Conservation (phyloP, 192 early-diverging fungal genomes). For the Geosiphon pyriformis region DNA sequence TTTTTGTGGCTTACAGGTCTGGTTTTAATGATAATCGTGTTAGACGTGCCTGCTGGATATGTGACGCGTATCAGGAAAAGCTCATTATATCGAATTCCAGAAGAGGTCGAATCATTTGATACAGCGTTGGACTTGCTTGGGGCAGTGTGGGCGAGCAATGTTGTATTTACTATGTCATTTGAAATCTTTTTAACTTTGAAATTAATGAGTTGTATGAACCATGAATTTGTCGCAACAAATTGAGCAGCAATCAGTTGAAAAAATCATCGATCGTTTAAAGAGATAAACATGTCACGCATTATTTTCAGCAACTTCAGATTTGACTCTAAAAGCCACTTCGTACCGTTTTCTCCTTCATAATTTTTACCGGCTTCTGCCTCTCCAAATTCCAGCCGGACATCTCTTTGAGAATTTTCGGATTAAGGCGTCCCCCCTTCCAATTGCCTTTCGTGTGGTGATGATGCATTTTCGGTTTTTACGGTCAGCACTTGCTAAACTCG, state of each 20-base stretch:
- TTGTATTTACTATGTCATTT: no score
- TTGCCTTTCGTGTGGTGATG: slow-evolving; percentile 1
- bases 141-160: slow-evolving; percentile 19
- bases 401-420: slow-evolving; percentile 2
- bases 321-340: slow-evolving; percentile 4
- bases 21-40: slow-evolving; percentile 16
- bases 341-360: neutral
- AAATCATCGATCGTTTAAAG: no score
- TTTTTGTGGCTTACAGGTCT: slow-evolving; percentile 5
- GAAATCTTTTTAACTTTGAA: no score
- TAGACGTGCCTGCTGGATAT: slow-evolving; percentile 15
- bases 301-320: slow-evolving; percentile 11
- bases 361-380: neutral
- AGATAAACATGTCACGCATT: slow-evolving; percentile 16
- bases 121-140: slow-evolving; percentile 1
- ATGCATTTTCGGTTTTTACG: slow-evolving; percentile 10
- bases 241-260: no score
- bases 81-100: slow-evolving; percentile 9
- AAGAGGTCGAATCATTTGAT: slow-evolving; percentile 8
- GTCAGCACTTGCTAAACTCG: slow-evolving; percentile 5
- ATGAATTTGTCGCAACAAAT: no score
- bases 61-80: slow-evolving; percentile 12
- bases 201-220: no score
- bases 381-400: neutral
- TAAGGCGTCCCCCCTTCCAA: slow-evolving; percentile 14